Evolutionary conservation across 2,329 filamentous ascomycete genomes (phyloP).

Genomic region (Pseudonectria foliicola): DNA sequence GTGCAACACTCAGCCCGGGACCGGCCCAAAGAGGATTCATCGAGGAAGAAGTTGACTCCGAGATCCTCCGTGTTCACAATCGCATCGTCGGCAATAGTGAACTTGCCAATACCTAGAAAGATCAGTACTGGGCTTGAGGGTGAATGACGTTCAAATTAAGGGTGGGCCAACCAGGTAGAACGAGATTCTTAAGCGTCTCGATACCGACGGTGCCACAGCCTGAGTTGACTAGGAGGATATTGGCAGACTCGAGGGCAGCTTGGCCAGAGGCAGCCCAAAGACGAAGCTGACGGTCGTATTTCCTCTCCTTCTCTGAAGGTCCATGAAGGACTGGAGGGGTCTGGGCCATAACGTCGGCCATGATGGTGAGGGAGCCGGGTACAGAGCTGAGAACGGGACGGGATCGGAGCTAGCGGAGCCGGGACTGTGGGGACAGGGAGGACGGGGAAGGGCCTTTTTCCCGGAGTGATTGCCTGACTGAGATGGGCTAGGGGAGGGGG

Average conservation of each 20-base stretch:
- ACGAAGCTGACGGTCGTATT: slow-evolving; percentile 91
- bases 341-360: slow-evolving; percentile 25
- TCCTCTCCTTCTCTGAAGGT: slow-evolving; percentile 58
- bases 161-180: slow-evolving; percentile 61
- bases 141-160: neutral
- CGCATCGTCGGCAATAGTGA: slow-evolving; percentile 80
- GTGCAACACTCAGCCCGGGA: slow-evolving; percentile 72
- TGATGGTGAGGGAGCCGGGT: slow-evolving; percentile 6
- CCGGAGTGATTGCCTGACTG: too few species aligned
- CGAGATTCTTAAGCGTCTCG: slow-evolving; percentile 94
- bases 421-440: slow-evolving; percentile 2
- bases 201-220: slow-evolving; percentile 81
- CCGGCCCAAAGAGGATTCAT: slow-evolving; percentile 68
- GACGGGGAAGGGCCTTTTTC: too few species aligned
- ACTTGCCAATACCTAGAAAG: slow-evolving; percentile 71
- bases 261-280: slow-evolving; percentile 94
- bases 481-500: too few species aligned
- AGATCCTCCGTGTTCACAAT: slow-evolving; percentile 75
- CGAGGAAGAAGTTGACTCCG: slow-evolving; percentile 95
- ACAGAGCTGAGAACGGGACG: neutral
- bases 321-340: slow-evolving; percentile 34
- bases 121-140: too few species aligned
- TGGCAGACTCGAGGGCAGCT: slow-evolving; percentile 79
- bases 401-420: too few species aligned
- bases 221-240: slow-evolving; percentile 85